Percentiles rank a stretch among this genome's conserved stretches.
phyloP scores from a whole-genome alignment of 1,139 yeast species.

The Magnusiomyces paraingens region DNA sequence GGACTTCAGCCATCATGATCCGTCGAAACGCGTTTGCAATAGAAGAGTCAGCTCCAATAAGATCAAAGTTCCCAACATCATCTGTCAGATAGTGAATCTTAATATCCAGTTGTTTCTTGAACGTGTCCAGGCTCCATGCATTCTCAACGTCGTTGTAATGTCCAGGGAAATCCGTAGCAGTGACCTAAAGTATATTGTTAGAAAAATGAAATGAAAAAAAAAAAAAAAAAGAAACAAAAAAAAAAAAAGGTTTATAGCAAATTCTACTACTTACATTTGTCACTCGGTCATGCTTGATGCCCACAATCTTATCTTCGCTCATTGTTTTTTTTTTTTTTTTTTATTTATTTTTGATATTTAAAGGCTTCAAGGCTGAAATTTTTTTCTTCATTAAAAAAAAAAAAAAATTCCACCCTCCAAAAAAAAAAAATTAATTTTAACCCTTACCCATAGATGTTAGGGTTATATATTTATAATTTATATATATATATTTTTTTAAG shows the following conservation, averaged over 20 bases:
- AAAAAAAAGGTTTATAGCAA: constrained; percentile 8
- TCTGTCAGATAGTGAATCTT: constrained; percentile 56
- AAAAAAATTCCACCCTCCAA: constrained; percentile 8
- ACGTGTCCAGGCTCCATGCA: constrained; percentile 81
- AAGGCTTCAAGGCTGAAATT: background rate
- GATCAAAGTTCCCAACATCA: constrained; percentile 77
- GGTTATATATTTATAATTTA: too few relatives aligned
- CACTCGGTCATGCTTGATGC: constrained; percentile 86
- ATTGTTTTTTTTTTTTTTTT: background rate
- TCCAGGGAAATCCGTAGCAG: constrained; percentile 88
- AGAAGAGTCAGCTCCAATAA: constrained; percentile 81
- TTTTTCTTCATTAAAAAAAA: background rate
- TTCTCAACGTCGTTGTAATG: constrained; percentile 57
- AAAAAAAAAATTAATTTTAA: constrained; percentile 1
- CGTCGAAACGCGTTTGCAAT: constrained; percentile 95
- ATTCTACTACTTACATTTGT: constrained; percentile 46
- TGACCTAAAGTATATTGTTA: constrained; percentile 36
- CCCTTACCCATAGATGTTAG: too few relatives aligned
- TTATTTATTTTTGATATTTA: background rate
- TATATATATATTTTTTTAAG: background rate
- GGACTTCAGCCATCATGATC: constrained; percentile 94
- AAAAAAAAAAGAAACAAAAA: too few relatives aligned
- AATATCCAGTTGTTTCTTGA: constrained; percentile 62
- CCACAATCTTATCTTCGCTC: constrained; percentile 49
- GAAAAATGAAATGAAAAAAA: constrained; percentile 6